Conservation (phyloP, 164 flowering plant species). For the Houttuynia cordata region DNA sequence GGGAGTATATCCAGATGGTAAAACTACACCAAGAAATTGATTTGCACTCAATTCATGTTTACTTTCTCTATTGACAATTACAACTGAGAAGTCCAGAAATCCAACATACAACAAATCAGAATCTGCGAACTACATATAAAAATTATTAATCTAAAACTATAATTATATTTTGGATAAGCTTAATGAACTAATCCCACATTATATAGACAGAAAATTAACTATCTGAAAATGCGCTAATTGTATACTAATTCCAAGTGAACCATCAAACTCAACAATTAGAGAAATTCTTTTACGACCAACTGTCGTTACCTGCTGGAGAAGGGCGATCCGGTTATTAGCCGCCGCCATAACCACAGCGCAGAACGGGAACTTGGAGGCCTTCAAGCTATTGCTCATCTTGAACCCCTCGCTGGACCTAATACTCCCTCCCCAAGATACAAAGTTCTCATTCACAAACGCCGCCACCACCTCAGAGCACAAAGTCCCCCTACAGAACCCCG, state of each 20-base stretch:
- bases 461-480: slow-evolving; percentile 51
- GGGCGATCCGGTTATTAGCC: slow-evolving; percentile 77
- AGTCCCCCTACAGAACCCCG: slow-evolving; percentile 54
- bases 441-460: slow-evolving; percentile 82
- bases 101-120: no score
- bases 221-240: no score
- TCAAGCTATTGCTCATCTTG: slow-evolving; percentile 98
- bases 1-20: no score
- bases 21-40: no score
- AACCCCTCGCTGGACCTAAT: slow-evolving; percentile 89
- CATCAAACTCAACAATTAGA: background rate
- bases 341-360: slow-evolving; percentile 93
- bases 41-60: no score
- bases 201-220: background rate
- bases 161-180: no score
- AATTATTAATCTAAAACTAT: no score
- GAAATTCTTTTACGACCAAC: background rate
- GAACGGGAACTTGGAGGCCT: slow-evolving; percentile 84
- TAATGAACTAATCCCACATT: no score
- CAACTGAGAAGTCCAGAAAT: no score
- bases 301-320: slow-evolving; percentile 77
- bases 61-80: no score
- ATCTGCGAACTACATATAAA: no score
- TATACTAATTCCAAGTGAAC: no score
- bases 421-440: slow-evolving; percentile 93